Percentiles rank a stretch among this genome's conserved stretches.
phyloP scores from a whole-genome alignment of 2,329 filamentous ascomycete genomes.

The Cercospora nicotianae region DNA sequence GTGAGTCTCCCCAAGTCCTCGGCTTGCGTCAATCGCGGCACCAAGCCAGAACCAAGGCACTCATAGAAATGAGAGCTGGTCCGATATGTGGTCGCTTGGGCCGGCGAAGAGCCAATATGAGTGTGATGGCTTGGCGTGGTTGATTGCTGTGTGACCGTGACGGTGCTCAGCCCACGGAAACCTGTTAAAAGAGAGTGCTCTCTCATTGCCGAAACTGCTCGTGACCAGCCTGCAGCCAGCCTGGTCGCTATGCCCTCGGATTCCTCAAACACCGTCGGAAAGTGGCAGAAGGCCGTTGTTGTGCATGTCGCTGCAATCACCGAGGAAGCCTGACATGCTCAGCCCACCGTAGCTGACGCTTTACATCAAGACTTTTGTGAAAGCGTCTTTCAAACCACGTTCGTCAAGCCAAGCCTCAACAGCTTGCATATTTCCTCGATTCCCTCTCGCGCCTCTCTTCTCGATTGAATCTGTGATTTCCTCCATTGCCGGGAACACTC shows the following conservation, averaged over 20 bases:
- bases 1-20: neutral
- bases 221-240: neutral
- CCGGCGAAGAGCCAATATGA: neutral
- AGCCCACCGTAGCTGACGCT: neutral
- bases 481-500: constrained; percentile 57
- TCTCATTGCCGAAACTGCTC: neutral
- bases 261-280: neutral
- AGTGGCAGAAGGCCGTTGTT: neutral
- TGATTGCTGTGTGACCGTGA: neutral
- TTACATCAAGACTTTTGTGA: constrained; percentile 45
- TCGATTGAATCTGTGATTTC: constrained; percentile 57
- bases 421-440: constrained; percentile 56
- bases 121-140: neutral
- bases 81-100: neutral
- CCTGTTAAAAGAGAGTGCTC: neutral
- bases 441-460: constrained; percentile 51
- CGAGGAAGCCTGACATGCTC: neutral
- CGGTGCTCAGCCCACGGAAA: neutral
- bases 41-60: neutral
- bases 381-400: constrained; percentile 47
- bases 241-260: neutral
- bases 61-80: neutral
- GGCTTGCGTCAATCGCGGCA: neutral
- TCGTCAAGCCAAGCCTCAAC: constrained; percentile 53
- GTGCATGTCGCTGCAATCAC: neutral